Conservation (phyloP, 768 basidiomycete species). For the Guyanaporus albipodus region DNA sequence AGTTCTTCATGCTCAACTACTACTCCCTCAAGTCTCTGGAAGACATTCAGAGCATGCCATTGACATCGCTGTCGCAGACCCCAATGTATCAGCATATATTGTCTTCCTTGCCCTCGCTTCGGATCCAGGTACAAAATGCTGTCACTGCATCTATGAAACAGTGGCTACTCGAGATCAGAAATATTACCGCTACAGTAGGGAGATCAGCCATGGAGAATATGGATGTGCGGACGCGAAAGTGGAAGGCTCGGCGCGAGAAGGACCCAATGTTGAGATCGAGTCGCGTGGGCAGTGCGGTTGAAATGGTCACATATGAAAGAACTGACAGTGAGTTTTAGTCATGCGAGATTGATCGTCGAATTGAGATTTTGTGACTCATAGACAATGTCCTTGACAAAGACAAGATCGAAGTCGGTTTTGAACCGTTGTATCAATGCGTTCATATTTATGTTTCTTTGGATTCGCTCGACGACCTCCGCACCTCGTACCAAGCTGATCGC, state of each 20-base stretch:
- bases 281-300: conserved; percentile 87
- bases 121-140: conserved; percentile 85
- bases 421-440: conserved; percentile 92
- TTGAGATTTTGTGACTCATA: conserved; percentile 30
- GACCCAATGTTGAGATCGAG: conserved; percentile 74
- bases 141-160: conserved; percentile 95
- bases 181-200: conserved; percentile 83
- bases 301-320: conserved; percentile 89
- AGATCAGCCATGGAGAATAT: conserved; percentile 85
- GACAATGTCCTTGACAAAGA: conserved; percentile 93
- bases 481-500: conserved; percentile 94
- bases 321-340: conserved; percentile 71
- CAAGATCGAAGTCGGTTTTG: conserved; percentile 85
- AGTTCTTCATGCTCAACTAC: conserved; percentile 30
- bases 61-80: conserved; percentile 85
- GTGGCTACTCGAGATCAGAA: conserved; percentile 94
- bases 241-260: conserved; percentile 80
- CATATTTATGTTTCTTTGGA: conserved; percentile 94
- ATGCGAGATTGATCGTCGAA: not conserved
- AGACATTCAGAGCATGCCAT: conserved; percentile 88
- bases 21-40: conserved; percentile 72
- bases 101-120: conserved; percentile 86
- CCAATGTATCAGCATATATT: conserved; percentile 91
- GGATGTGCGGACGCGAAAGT: conserved; percentile 77
- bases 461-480: conserved; percentile 84